A percentile compares a stretch with the other conserved stretches of the same genome.
Evolutionary conservation across 179 eudicot genomes (phyloP).

Genomic region (Nepenthes alata): DNA sequence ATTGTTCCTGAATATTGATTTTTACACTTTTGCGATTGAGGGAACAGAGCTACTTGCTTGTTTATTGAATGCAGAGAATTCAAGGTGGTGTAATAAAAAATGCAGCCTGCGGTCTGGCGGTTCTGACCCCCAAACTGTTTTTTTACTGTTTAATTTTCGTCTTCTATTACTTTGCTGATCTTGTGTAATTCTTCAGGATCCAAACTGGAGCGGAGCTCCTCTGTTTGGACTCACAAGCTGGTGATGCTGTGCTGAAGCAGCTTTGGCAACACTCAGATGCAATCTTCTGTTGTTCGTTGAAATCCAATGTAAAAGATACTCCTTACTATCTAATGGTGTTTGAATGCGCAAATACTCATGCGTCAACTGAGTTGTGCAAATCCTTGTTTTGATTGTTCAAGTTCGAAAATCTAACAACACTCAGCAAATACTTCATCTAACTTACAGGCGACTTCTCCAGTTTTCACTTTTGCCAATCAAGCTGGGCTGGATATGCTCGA

Average conservation of each 20-base stretch:
- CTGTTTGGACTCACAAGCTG: conserved; percentile 16
- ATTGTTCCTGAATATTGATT: too few relatives aligned
- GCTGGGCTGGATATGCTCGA: conserved; percentile 59
- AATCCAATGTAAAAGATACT: conserved; percentile 17
- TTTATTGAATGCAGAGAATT: not conserved
- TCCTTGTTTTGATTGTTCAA: not conserved
- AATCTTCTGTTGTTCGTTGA: conserved; percentile 48
- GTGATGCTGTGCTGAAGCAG: conserved; percentile 35
- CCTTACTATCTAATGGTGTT: not conserved
- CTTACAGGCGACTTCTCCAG: conserved; percentile 38
- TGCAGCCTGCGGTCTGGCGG: too few relatives aligned
- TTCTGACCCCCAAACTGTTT: too few relatives aligned
- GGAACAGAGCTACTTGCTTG: not conserved
- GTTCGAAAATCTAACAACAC: not conserved
- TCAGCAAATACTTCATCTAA: not conserved
- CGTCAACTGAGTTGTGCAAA: not conserved
- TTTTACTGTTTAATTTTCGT: not conserved
- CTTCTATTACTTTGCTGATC: not conserved
- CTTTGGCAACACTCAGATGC: conserved; percentile 56
- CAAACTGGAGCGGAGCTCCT: conserved; percentile 38
- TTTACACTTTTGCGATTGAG: not conserved
- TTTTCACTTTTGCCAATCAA: conserved; percentile 49
- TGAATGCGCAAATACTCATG: not conserved
- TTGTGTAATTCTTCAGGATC: conserved; percentile 17
- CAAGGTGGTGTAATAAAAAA: not conserved